Conservation (phyloP, 1,284 basidiomycete genomes). For the Ceratobasidium theobromae region DNA sequence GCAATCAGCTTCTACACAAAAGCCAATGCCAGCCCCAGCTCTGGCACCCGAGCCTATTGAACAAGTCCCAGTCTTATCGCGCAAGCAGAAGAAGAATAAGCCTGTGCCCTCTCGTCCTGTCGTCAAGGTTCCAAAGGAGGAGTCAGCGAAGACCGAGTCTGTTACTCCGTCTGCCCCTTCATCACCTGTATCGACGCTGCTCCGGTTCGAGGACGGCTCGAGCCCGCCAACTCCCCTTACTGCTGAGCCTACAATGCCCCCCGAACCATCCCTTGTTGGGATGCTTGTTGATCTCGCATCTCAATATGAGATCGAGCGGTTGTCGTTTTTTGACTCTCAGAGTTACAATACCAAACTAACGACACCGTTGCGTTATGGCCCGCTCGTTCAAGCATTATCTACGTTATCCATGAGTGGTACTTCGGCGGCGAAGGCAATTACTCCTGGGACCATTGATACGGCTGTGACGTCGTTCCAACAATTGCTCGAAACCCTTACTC, state of each 20-base stretch:
- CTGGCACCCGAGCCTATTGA: conserved; percentile 7
- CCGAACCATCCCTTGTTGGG: conserved; percentile 3
- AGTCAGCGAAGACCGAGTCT: conserved; percentile 40
- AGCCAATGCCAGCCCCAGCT: not conserved
- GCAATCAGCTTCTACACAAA: not conserved
- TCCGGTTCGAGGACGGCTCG: conserved; percentile 18
- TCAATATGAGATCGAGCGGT: conserved; percentile 56
- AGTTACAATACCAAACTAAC: conserved; percentile 69
- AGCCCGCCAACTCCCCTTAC: conserved; percentile 17
- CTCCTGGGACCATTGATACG: conserved; percentile 78
- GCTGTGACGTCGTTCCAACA: conserved; percentile 84
- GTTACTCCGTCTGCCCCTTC: conserved; percentile 12
- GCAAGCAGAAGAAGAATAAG: conserved; percentile 33
- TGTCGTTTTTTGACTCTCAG: conserved; percentile 70
- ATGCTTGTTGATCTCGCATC: conserved; percentile 39
- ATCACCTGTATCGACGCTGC: conserved; percentile 25
- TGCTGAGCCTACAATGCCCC: conserved; percentile 9
- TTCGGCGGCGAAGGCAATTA: conserved; percentile 76
- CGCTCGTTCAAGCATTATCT: conserved; percentile 78
- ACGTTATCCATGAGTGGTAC: conserved; percentile 74
- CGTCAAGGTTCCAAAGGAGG: conserved; percentile 60
- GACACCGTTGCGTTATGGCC: conserved; percentile 76
- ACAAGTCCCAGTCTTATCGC: conserved; percentile 29
- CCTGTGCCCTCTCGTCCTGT: conserved; percentile 25
- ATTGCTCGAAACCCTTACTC: conserved; percentile 77